These are phyloP conservation scores for Metarhizium brunneum DNA, from an alignment of 2,329 filamentous ascomycete genomes.

Conservation along the genomic window DNA sequence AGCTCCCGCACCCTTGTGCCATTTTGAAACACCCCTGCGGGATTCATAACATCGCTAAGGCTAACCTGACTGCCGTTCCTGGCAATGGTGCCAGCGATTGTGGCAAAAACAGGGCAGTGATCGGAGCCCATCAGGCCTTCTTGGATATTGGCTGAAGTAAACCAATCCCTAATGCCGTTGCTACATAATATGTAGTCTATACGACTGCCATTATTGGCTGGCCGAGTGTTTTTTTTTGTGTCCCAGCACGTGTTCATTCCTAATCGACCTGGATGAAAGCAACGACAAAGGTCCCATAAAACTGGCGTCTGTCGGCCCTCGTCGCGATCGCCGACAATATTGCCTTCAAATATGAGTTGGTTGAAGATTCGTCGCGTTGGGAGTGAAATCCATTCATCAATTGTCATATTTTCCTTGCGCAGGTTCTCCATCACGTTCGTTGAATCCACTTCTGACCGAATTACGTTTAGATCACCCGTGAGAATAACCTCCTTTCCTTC, in stretches of 20 bases:
- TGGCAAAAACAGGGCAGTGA: constrained; percentile 86
- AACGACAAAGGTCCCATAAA: constrained; percentile 75
- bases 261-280: constrained; percentile 66
- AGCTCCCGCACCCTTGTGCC: constrained; percentile 60
- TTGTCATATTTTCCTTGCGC: constrained; percentile 56
- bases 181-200: constrained; percentile 93
- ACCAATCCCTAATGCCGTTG: constrained; percentile 69
- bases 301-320: constrained; percentile 60
- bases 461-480: constrained; percentile 82
- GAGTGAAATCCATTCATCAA: constrained; percentile 62
- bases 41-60: constrained; percentile 70
- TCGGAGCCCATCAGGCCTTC: constrained; percentile 92
- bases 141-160: constrained; percentile 75
- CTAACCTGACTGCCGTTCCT: constrained; percentile 39
- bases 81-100: constrained; percentile 54
- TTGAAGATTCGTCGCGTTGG: constrained; percentile 75
- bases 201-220: constrained; percentile 82
- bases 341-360: constrained; percentile 68
- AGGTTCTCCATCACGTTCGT: constrained; percentile 65
- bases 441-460: constrained; percentile 60
- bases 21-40: constrained; percentile 57
- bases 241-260: constrained; percentile 99
- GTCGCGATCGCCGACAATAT: constrained; percentile 57
- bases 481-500: constrained; percentile 80
- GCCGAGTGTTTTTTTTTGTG: constrained; percentile 87